Percentiles rank a stretch among this genome's conserved stretches.
Evolutionary conservation across 768 basidiomycete species (phyloP).

Genomic region (Termitomyces sp.): DNA sequence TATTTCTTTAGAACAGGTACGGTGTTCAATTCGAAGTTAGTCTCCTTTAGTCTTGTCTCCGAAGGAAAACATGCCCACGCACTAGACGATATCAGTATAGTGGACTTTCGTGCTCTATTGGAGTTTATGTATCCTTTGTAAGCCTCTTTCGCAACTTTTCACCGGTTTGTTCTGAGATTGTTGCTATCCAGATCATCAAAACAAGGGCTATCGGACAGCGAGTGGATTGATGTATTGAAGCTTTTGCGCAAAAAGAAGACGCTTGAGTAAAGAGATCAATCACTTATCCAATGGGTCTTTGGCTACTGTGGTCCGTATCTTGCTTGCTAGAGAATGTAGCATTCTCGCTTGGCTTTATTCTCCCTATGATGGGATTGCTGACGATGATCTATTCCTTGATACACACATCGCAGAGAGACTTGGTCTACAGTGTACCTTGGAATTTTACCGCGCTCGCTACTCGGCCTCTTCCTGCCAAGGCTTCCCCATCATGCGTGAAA

Average conservation of each 20-base stretch:
- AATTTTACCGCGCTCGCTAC: background rate
- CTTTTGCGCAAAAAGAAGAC: background rate
- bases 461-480: background rate
- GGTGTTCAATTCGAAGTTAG: background rate
- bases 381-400: background rate
- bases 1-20: background rate
- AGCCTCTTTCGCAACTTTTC: background rate
- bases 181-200: background rate
- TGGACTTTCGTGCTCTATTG: background rate
- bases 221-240: background rate
- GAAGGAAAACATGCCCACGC: background rate
- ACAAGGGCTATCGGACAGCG: background rate
- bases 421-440: background rate
- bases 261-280: background rate
- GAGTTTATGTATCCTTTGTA: no score
- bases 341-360: background rate
- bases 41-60: background rate
- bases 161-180: background rate
- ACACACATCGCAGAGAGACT: background rate
- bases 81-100: background rate
- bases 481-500: background rate
- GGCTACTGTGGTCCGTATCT: background rate
- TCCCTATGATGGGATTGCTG: background rate
- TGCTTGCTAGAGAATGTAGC: background rate
- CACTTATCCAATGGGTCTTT: background rate